phyloP scores from a whole-genome alignment of 2,329 filamentous ascomycete species.

The Fusarium verrucosum region DNA sequence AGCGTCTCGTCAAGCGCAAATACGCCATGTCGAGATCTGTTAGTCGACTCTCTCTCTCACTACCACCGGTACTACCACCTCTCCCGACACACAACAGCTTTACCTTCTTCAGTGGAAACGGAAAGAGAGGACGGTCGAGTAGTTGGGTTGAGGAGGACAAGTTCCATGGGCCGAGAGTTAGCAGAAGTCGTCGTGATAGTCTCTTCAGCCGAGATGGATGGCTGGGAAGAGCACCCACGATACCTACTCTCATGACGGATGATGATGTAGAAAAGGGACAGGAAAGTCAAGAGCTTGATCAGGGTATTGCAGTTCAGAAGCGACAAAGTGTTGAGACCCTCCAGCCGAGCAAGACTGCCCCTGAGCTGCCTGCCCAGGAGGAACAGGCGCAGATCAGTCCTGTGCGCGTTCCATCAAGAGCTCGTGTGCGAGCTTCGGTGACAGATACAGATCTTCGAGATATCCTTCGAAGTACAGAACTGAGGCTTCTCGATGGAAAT shows the following conservation, averaged over 20 bases:
- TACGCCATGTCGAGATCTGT: slow-evolving; percentile 40
- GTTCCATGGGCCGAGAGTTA: slow-evolving; percentile 58
- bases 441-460: slow-evolving; percentile 60
- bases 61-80: slow-evolving; percentile 47
- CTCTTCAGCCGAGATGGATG: slow-evolving; percentile 49
- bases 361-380: slow-evolving; percentile 28
- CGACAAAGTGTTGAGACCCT: slow-evolving; percentile 23
- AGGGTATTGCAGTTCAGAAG: slow-evolving; percentile 32
- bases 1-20: slow-evolving; percentile 47
- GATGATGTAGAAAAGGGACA: slow-evolving; percentile 40
- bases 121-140: slow-evolving; percentile 39
- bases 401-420: slow-evolving; percentile 25
- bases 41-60: slow-evolving; percentile 46
- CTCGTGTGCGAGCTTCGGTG: slow-evolving; percentile 37
- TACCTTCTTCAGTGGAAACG: slow-evolving; percentile 44
- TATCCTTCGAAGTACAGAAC: slow-evolving; percentile 63
- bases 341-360: slow-evolving; percentile 36
- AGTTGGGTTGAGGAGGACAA: slow-evolving; percentile 63
- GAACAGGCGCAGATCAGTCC: slow-evolving; percentile 19
- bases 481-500: slow-evolving; percentile 56
- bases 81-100: slow-evolving; percentile 48
- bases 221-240: slow-evolving; percentile 49
- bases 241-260: slow-evolving; percentile 47
- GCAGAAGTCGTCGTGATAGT: slow-evolving; percentile 42
- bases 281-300: slow-evolving; percentile 16